Evolutionary conservation across 106 monocot species (phyloP).

Genomic region (Dactylorhiza incarnata): DNA sequence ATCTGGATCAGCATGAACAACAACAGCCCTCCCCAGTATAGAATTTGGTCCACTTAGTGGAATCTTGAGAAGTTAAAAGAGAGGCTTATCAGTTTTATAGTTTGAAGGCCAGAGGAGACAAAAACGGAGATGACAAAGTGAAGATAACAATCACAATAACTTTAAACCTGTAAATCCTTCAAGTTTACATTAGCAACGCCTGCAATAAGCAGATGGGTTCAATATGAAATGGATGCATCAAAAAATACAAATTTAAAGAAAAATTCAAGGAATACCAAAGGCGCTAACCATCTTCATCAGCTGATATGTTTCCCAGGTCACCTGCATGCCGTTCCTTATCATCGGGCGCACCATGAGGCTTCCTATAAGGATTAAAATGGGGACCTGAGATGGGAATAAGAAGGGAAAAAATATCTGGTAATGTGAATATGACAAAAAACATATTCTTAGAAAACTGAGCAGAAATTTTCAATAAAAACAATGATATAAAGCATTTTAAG

Average conservation of each 20-base stretch:
- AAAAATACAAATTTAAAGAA: background rate
- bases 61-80: slow-evolving; percentile 33
- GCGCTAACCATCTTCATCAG: slow-evolving; percentile 40
- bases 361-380: slow-evolving; percentile 67
- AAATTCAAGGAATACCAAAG: background rate
- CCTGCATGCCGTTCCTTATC: slow-evolving; percentile 66
- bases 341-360: slow-evolving; percentile 49
- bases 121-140: background rate
- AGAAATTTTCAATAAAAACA: background rate
- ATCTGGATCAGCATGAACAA: slow-evolving; percentile 97
- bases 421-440: background rate
- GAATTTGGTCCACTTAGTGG: slow-evolving; percentile 63
- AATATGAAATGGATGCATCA: background rate
- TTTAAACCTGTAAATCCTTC: slow-evolving; percentile 57
- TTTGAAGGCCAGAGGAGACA: background rate
- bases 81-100: slow-evolving; percentile 3
- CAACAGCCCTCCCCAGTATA: slow-evolving; percentile 81
- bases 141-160: background rate
- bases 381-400: slow-evolving; percentile 33
- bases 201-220: slow-evolving; percentile 11
- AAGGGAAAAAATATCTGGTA: background rate
- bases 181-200: slow-evolving; percentile 53
- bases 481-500: background rate
- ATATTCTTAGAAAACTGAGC: background rate
- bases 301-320: slow-evolving; percentile 71